Conservation (phyloP, 768 basidiomycete genomes). For the Termitomyces sp. region DNA sequence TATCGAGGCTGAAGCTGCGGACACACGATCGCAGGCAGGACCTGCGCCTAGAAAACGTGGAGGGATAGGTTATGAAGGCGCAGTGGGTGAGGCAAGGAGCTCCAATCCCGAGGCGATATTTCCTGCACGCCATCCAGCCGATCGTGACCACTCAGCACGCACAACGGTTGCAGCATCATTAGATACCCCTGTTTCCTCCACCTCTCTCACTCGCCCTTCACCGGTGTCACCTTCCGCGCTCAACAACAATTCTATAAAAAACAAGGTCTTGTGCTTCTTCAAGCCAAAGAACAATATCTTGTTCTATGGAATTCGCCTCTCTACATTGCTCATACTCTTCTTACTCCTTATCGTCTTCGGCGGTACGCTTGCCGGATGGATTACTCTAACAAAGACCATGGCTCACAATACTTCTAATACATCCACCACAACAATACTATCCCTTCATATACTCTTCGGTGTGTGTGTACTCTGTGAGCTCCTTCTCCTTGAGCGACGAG, state of each 20-base stretch:
- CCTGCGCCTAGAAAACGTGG: conserved; percentile 61
- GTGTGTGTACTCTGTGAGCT: conserved; percentile 45
- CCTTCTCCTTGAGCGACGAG: conserved; percentile 56
- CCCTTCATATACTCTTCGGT: conserved; percentile 59
- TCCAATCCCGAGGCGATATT: conserved; percentile 21
- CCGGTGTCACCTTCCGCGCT: conserved; percentile 13
- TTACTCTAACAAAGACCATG: conserved; percentile 27
- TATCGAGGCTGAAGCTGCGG: conserved; percentile 14
- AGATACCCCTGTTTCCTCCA: conserved; percentile 8
- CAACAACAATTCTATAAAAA: conserved; percentile 21
- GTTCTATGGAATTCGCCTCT: conserved; percentile 38
- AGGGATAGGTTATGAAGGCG: conserved; percentile 54
- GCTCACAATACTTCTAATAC: not conserved
- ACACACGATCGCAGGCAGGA: conserved; percentile 44
- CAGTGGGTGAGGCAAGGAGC: conserved; percentile 18
- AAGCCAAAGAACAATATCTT: conserved; percentile 30
- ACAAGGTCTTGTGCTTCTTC: conserved; percentile 31
- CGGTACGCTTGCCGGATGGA: conserved; percentile 55
- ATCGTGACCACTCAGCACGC: conserved; percentile 22
- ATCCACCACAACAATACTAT: conserved; percentile 32
- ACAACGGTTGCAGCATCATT: conserved; percentile 10
- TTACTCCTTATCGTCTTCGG: conserved; percentile 34
- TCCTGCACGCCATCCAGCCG: conserved; percentile 44
- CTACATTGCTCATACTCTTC: conserved; percentile 35
- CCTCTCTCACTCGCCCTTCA: conserved; percentile 14